Evolutionary conservation across 2,329 filamentous ascomycete genomes (phyloP).

Genomic region (Didymella arachidicola): DNA sequence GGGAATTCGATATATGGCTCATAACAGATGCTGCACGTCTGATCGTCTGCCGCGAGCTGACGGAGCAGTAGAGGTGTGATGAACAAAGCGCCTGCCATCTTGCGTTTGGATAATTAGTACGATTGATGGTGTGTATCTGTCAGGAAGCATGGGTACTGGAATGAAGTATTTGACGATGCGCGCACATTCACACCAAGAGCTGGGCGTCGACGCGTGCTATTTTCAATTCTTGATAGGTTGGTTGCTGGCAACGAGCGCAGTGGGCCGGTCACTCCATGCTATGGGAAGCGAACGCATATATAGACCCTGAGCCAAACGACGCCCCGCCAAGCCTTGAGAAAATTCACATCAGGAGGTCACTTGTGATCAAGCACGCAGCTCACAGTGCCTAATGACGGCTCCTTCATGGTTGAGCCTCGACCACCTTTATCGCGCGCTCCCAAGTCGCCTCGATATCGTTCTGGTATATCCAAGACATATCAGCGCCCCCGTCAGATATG

Average conservation of each 20-base stretch:
- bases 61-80: constrained; percentile 1
- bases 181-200: background rate
- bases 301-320: background rate
- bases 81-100: constrained; percentile 10
- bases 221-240: background rate
- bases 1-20: constrained; percentile 11
- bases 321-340: background rate
- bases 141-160: background rate
- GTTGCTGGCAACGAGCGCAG: background rate
- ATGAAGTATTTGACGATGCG: background rate
- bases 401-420: background rate
- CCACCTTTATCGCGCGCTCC: constrained; percentile 22
- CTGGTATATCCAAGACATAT: constrained; percentile 54
- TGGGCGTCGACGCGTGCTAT: background rate
- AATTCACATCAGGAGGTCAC: background rate
- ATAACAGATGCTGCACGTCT: constrained; percentile 15
- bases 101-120: background rate
- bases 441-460: constrained; percentile 53
- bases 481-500: constrained; percentile 42
- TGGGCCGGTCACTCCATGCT: background rate
- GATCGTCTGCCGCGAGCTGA: background rate
- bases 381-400: background rate
- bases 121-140: background rate
- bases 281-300: background rate
- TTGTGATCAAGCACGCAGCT: background rate